phyloP scores from a whole-genome alignment of 2,329 filamentous ascomycete genomes.

The Fusarium kyushuense region DNA sequence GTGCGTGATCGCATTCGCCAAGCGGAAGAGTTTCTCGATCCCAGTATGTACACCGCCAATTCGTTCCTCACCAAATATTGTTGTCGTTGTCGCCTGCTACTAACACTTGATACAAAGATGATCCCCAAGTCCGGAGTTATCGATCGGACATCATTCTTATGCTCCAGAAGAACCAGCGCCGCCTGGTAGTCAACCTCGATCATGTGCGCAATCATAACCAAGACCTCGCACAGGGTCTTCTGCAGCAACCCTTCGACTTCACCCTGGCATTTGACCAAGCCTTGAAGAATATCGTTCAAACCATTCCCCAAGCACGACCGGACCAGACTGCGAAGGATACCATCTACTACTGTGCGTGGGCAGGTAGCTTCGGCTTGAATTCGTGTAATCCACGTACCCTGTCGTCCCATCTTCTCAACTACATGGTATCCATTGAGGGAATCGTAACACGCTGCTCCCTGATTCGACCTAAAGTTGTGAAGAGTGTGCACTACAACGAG shows the following conservation, averaged over 20 bases:
- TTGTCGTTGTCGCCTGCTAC: not conserved
- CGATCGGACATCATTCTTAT: slow-evolving; percentile 87
- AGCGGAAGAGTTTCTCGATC: slow-evolving; percentile 94
- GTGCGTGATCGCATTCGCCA: slow-evolving; percentile 85
- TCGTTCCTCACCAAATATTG: not conserved
- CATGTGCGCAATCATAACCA: slow-evolving; percentile 89
- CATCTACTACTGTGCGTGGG: slow-evolving; percentile 96
- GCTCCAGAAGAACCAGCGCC: slow-evolving; percentile 74
- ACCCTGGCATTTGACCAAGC: slow-evolving; percentile 89
- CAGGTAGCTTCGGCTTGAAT: slow-evolving; percentile 94
- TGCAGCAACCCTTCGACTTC: slow-evolving; percentile 90
- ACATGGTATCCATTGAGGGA: slow-evolving; percentile 96
- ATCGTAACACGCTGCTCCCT: slow-evolving; percentile 97
- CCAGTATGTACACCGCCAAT: slow-evolving; percentile 69
- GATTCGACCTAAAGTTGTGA: slow-evolving; percentile 96
- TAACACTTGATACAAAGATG: slow-evolving; percentile 54
- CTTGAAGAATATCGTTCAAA: slow-evolving; percentile 87
- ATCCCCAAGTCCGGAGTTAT: slow-evolving; percentile 76
- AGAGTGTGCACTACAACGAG: slow-evolving; percentile 97
- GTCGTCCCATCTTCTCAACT: slow-evolving; percentile 89
- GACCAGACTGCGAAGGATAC: slow-evolving; percentile 83
- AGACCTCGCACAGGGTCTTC: slow-evolving; percentile 81
- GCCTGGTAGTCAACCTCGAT: slow-evolving; percentile 82
- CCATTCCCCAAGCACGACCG: slow-evolving; percentile 79
- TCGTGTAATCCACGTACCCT: slow-evolving; percentile 94